Evolutionary conservation across 139 green algal species (phyloP), one percentile per base, ranked within the genome.

Genomic region (Tetratostichococcus sp.): DNA sequence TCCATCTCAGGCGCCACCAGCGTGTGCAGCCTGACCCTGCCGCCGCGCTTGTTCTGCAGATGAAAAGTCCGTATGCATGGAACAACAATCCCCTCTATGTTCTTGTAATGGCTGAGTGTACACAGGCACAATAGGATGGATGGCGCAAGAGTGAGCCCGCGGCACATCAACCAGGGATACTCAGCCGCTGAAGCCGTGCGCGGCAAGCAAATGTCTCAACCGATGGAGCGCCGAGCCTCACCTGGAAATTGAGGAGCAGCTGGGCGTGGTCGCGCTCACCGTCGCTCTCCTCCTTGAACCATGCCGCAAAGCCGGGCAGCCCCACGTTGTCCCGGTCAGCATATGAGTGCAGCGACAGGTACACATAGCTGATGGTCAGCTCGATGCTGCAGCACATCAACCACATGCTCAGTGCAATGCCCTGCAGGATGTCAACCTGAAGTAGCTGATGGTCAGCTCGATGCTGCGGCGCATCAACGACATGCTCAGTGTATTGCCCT

Each of bases 291-390:
- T 87, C 80, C 75, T 88, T 86, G 77, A 93, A 93, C 71, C 79
- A 88, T 22, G 69, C 79, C 14, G 94, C 94, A 30, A 98, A 83
- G 70, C 94, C 94, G 14, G 89, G 88, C 35, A 98, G 87, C 25
- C 68, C 93, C 43, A 98, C 93, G 72, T 98, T 97, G 87, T 98
- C 94, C n/a, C 93, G 89, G 59, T 91, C 84, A 77, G 98, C 98
- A 87, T 95, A 98, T 30, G 87, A 79, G 39, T 86, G 97, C 59
- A 98, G 82, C 1, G 92, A 83, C 75, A 97, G 94, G 83, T 98
- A 98, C 35, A 98, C 87, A 77, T 97, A 97, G 14, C 77, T 90
- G 50, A 97, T 86, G 65, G 89, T 94, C 84, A 94, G 94, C 87
- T 97, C 92, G 67, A 96, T 91, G 83, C 85, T 92, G 84, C 42